Conservation (phyloP, 805 yeast genomes). For the Saturnispora dispora region DNA sequence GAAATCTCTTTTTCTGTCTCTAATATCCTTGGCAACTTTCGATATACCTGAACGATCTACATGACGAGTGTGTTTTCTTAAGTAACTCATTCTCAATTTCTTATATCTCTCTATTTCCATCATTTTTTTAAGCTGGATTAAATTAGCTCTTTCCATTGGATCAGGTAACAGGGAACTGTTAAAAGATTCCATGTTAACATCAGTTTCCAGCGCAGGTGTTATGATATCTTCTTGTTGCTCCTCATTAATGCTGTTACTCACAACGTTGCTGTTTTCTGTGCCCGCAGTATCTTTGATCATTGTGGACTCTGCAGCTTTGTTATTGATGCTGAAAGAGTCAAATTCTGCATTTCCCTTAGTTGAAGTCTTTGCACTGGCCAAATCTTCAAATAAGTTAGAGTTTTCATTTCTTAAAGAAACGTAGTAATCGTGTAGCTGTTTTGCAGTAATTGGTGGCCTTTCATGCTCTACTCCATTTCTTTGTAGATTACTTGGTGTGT, state of each 20-base stretch:
- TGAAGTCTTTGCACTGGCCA: conserved; percentile 7
- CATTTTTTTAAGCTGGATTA: conserved; percentile 26
- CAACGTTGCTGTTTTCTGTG: neutral
- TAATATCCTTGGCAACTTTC: conserved; percentile 7
- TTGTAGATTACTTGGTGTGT: neutral
- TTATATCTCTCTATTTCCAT: conserved; percentile 38
- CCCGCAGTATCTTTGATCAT: conserved; percentile 6
- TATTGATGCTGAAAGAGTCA: conserved; percentile 23
- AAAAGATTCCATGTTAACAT: conserved; percentile 9
- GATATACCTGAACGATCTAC: conserved; percentile 10
- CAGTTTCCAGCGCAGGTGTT: neutral
- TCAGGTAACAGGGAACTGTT: conserved; percentile 15
- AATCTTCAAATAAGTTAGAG: conserved; percentile 13
- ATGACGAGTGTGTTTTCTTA: conserved; percentile 26
- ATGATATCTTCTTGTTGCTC: conserved; percentile 1
- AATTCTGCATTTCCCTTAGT: conserved; percentile 1
- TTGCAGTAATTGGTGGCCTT: conserved; percentile 18
- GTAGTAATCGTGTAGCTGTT: conserved; percentile 22
- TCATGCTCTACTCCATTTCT: neutral
- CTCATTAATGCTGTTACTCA: neutral
- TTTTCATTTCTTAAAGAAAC: conserved; percentile 20
- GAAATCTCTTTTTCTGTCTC: conserved; percentile 7
- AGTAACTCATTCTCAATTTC: conserved; percentile 38
- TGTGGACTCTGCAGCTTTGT: conserved; percentile 14
- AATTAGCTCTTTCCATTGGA: conserved; percentile 26